Conservation (phyloP, 2,329 filamentous ascomycete species). For the Cladosporium austrohemisphaericum region DNA sequence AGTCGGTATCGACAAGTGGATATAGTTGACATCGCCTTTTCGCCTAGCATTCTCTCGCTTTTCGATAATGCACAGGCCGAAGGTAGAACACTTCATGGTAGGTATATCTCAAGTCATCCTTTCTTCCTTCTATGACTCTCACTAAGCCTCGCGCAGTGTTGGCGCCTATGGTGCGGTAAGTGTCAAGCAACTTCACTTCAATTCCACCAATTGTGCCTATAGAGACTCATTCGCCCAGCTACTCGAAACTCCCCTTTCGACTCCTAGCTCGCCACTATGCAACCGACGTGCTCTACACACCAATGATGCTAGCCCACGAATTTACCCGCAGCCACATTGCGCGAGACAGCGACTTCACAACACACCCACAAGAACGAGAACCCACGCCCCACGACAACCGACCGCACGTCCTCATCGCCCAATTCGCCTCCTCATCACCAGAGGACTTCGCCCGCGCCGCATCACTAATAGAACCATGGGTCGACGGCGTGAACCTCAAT, state of each 20-base stretch:
- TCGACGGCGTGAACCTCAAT: constrained; percentile 65
- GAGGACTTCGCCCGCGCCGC: constrained; percentile 61
- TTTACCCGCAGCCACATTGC: constrained; percentile 29
- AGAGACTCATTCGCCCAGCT: constrained; percentile 19
- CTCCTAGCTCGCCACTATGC: constrained; percentile 63
- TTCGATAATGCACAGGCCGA: constrained; percentile 11
- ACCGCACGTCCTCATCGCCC: constrained; percentile 54
- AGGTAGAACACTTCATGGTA: constrained; percentile 50
- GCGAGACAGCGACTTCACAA: constrained; percentile 60
- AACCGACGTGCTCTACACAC: constrained; percentile 66
- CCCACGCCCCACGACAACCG: constrained; percentile 18
- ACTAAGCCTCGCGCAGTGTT: constrained; percentile 39
- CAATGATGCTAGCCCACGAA: constrained; percentile 53
- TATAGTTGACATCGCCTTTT: neutral
- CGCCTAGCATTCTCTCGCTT: constrained; percentile 4
- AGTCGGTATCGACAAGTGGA: no score
- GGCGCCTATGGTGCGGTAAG: constrained; percentile 66
- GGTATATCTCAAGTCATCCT: constrained; percentile 5
- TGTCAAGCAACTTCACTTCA: neutral
- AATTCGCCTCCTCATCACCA: constrained; percentile 63
- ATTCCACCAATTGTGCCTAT: neutral
- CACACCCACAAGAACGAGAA: constrained; percentile 47
- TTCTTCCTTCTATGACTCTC: neutral
- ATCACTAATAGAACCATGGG: constrained; percentile 58
- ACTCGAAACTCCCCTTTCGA: constrained; percentile 61